Evolutionary conservation across 2,329 filamentous ascomycete species (phyloP), one percentile per base, ranked within the genome.

Genomic region (Penicillium palitans): DNA sequence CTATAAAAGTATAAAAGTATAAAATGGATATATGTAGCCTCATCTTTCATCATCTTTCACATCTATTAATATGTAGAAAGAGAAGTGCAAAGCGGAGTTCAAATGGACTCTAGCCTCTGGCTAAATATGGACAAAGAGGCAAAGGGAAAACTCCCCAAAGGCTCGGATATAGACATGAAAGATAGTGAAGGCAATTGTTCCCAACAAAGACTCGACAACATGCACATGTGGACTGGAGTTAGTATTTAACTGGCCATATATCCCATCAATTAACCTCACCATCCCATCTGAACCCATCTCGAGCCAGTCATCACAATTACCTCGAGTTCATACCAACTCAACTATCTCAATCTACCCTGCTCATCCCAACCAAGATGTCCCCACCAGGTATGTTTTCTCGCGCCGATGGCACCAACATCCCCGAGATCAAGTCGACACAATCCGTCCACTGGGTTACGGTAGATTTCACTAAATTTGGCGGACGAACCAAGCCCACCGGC

Each of bases 321-420:
- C 7, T 4, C 7, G 1, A 8, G 17, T 19, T 24, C 45, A 31
- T 31, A 21, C n/a, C 12, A 27, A 53, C 17, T 31, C 25, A 39
- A 41, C 37, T 9, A 44, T 42, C 27, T 41, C 8, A 31, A 45
- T 17, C 12, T 21, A 8, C 47, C 9, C 9, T 37, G 25, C 8
- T 8, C 17, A 51, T 7, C 25, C 31, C 2, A 37, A 17, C 21
- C 27, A 51, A 41, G 8, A 55, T 55, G 53, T 12, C 25, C 2
- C 31, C 27, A 29, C 51, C 15, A 51, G 46, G 53, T 35, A 55
- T 51, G 53, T 55, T 55, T 8, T 33, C 19, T 19, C 53, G 31
- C 12, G 6, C 21, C 21, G 29, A 56, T 17, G 53, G 53, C 46
- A 29, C 39, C 12, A 41, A 33, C 29, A 44, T 56, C 29, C 2